Base-by-base conservation (phyloP, 192 early-diverging fungal species). In the Coemansia sp. region DNA sequence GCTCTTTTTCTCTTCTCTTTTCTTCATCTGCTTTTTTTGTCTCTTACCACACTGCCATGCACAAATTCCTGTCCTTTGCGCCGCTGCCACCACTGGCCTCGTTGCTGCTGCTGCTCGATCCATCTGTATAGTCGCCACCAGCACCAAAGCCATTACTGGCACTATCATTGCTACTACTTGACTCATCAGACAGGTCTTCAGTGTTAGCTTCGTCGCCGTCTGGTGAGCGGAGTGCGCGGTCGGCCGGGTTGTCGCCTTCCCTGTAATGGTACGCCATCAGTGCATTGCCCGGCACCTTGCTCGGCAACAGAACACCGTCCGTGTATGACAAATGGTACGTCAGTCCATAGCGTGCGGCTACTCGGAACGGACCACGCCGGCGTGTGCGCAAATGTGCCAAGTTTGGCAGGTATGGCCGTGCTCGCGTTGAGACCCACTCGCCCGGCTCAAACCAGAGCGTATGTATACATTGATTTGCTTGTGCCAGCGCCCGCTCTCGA, bases 301-400 rank as follows among this genome's bases (percentile, higher is more conserved):
- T 12, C 0, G 58, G 21, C 19, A 59, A 41, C 6, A 17, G 39
- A 1, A 27, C 24, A 14, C 22, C 21, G 41, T 59, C 58, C 3
- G 10, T 6, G n/a, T 62, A 27, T 19, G 17, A 24, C 15, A 62
- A 35, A 0, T 4, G 27, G 32, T 62, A 62, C 10, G 60, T 22
- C 2, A 49, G 4, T 19, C 29, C 50, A 17, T 62, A 35, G 29
- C 45, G 43, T 2, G 41, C 45, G 4, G 50, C 58, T 24, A 71
- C 69, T 7, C 3, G 15, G 47, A 35, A 71, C 1, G 69, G 69
- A 11, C 69, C 69, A 11, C 17, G 17, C 3, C 52, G 24, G 21
- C 58, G 22, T 21, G 19, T 21, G n/a, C 56, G 29, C 50, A 43
- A 43, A 2, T 19, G 25, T 1, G 57, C 58, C 43, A 71, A 37